These are phyloP conservation scores for Gilbertella persicaria DNA, from an alignment of 371 early-diverging fungal genomes.

Conservation along the genomic window DNA sequence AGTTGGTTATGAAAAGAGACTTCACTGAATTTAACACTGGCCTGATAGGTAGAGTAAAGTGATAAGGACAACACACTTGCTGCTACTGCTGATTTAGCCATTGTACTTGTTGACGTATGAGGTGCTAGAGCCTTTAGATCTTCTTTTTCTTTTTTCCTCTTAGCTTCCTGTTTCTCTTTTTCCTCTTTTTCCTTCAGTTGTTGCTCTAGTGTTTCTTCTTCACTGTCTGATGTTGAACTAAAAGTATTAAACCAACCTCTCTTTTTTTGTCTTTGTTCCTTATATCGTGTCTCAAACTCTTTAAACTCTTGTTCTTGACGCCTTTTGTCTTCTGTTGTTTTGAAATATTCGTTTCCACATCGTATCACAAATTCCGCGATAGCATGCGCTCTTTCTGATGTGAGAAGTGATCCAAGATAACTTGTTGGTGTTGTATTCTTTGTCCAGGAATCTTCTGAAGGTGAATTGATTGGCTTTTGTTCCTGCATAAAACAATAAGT, in stretches of 20 bases:
- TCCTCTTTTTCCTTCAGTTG: conserved; percentile 9
- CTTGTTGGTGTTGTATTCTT: conserved; percentile 8
- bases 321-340: conserved; percentile 16
- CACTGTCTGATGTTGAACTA: not conserved
- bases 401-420: conserved; percentile 12
- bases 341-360: conserved; percentile 27
- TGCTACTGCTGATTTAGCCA: conserved; percentile 45
- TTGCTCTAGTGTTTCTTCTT: conserved; percentile 17
- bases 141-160: conserved; percentile 10
- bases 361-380: conserved; percentile 21
- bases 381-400: conserved; percentile 10
- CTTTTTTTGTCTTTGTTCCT: conserved; percentile 1
- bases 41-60: conserved; percentile 57
- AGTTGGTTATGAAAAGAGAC: conserved; percentile 54
- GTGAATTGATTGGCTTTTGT: conserved; percentile 25
- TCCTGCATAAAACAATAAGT: conserved; percentile 5
- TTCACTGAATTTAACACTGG: conserved; percentile 45
- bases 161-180: conserved; percentile 11
- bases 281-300: conserved; percentile 1
- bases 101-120: conserved; percentile 7
- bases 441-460: conserved; percentile 30
- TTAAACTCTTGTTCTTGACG: not conserved
- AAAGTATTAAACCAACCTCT: conserved; percentile 2
- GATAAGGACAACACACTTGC: conserved; percentile 50
- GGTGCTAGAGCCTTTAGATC: conserved; percentile 12